Conservation (phyloP, 2,329 filamentous ascomycete genomes). For the Blastomyces parvus region DNA sequence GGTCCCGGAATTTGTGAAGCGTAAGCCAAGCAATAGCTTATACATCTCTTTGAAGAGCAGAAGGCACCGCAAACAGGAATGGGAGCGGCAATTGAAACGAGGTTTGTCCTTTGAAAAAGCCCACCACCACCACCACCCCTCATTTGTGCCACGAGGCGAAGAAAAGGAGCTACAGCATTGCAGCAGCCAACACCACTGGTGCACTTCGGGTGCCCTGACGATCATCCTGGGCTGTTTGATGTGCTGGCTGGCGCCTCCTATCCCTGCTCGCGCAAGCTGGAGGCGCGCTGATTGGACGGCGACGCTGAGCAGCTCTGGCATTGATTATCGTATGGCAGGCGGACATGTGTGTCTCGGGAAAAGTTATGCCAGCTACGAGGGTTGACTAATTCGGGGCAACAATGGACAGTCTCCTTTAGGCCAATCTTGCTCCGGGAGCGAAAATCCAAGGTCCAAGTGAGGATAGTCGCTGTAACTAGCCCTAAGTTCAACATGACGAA, state of each 20-base stretch:
- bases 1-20: background rate
- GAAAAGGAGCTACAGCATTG: background rate
- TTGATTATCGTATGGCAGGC: background rate
- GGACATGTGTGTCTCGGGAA: background rate
- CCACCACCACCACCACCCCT: background rate
- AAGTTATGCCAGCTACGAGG: background rate
- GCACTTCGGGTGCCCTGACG: slow-evolving; percentile 4
- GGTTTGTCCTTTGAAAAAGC: background rate
- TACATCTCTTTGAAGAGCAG: background rate
- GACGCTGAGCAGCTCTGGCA: background rate
- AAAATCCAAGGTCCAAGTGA: background rate
- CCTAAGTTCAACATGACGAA: background rate
- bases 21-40: background rate
- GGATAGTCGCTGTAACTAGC: too few species aligned
- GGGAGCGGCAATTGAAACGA: background rate
- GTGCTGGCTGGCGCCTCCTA: background rate
- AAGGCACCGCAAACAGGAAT: background rate
- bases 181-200: background rate
- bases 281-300: background rate
- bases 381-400: background rate
- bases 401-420: background rate
- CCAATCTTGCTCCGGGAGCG: background rate
- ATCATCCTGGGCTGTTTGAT: background rate
- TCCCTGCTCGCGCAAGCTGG: background rate
- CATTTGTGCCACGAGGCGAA: background rate